Percentiles rank a stretch among this genome's conserved stretches.
Evolutionary conservation across 2,329 filamentous ascomycete species (phyloP).

Genomic region (Leptographium wingfieldii): DNA sequence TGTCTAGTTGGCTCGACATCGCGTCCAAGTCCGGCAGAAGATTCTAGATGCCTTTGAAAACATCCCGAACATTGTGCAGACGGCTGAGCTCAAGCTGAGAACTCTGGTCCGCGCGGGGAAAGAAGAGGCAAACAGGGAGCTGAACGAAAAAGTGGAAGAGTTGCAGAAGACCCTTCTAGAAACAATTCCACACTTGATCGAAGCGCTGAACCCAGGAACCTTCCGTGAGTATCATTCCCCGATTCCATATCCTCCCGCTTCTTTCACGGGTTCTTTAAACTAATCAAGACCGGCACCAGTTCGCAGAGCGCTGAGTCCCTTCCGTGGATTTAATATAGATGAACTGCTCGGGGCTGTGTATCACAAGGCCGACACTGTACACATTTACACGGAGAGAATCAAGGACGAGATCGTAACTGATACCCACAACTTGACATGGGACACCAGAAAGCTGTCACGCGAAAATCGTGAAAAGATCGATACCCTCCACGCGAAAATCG

Average conservation of each 20-base stretch:
- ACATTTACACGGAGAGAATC: background rate
- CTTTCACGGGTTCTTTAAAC: too few relatives aligned
- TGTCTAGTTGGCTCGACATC: conserved; percentile 9
- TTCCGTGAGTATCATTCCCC: conserved; percentile 4
- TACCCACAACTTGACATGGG: background rate
- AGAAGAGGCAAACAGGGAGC: background rate
- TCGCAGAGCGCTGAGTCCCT: background rate
- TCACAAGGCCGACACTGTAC: background rate
- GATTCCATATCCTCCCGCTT: background rate
- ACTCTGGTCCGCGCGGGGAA: conserved; percentile 3
- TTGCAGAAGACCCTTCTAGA: conserved; percentile 4
- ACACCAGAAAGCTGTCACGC: background rate
- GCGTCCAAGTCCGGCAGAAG: conserved; percentile 8
- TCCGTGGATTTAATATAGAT: background rate
- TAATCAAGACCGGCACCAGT: background rate
- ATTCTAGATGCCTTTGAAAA: conserved; percentile 10
- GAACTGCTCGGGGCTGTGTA: background rate
- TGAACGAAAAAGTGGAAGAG: background rate
- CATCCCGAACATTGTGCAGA: conserved; percentile 10
- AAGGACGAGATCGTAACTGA: background rate
- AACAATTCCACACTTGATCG: conserved; percentile 5
- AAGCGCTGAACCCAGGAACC: conserved; percentile 7
- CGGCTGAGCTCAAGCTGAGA: conserved; percentile 5
- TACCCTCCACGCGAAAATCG: background rate
- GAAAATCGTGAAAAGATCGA: background rate